Evolutionary conservation across 495 filamentous ascomycete genomes (phyloP).

Genomic region (Penicillium steckii): DNA sequence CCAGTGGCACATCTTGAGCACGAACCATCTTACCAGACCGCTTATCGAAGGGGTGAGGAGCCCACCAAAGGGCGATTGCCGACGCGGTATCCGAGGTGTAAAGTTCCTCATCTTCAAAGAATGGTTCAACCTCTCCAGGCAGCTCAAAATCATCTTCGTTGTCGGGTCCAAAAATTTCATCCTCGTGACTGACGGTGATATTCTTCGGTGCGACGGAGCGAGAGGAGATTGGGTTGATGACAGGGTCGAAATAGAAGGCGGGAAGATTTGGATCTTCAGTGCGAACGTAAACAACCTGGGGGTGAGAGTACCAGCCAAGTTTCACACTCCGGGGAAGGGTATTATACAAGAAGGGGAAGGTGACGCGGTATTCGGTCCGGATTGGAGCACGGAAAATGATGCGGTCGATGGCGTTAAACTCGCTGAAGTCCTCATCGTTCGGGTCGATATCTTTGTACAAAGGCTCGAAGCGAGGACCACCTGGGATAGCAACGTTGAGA

Average conservation of each 20-base stretch:
- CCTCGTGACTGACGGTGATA: constrained; percentile 87
- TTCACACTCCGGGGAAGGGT: constrained; percentile 93
- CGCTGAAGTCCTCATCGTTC: constrained; percentile 98
- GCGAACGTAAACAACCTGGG: constrained; percentile 86
- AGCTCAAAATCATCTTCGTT: constrained; percentile 90
- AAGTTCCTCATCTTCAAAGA: constrained; percentile 85
- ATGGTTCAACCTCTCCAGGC: constrained; percentile 77
- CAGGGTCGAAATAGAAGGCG: constrained; percentile 96
- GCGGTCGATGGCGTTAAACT: constrained; percentile 99
- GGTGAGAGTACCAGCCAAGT: constrained; percentile 89
- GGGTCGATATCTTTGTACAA: constrained; percentile 99
- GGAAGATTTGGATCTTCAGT: constrained; percentile 87
- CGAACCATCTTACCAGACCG: constrained; percentile 97
- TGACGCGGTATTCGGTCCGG: constrained; percentile 92
- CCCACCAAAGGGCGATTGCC: constrained; percentile 97
- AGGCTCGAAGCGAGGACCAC: constrained; percentile 95
- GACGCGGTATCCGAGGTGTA: constrained; percentile 88
- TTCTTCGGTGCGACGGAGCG: constrained; percentile 95
- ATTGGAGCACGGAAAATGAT: constrained; percentile 98
- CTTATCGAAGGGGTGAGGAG: constrained; percentile 93
- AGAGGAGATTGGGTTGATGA: constrained; percentile 96
- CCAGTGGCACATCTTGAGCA: constrained; percentile 92
- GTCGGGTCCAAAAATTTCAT: constrained; percentile 86
- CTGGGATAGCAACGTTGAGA: constrained; percentile 93
- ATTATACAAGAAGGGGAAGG: constrained; percentile 94